A percentile compares a stretch with the other conserved stretches of the same genome.
phyloP scores from a whole-genome alignment of 352 stramenopile genomes.

The Globisporangium cylindrosporum region DNA sequence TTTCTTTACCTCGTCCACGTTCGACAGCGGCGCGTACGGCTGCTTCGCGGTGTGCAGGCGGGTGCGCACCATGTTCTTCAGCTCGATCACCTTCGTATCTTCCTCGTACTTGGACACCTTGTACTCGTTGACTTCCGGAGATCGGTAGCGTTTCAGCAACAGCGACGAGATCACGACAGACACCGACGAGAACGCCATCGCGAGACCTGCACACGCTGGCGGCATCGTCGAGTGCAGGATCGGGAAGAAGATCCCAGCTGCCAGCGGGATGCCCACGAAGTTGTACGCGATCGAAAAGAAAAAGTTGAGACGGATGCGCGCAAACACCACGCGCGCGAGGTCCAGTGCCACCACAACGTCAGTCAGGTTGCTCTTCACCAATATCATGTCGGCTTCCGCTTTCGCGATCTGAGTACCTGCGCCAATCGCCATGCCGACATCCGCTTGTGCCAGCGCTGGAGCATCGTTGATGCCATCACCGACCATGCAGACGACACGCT shows the following conservation, averaged over 20 bases:
- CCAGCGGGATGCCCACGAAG: constrained; percentile 76
- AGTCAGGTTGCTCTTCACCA: constrained; percentile 82
- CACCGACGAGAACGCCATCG: constrained; percentile 88
- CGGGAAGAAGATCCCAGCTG: constrained; percentile 83
- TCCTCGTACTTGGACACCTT: constrained; percentile 58
- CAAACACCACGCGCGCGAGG: constrained; percentile 77
- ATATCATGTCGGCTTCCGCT: constrained; percentile 84
- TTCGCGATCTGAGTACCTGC: constrained; percentile 90
- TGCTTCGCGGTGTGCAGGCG: constrained; percentile 54
- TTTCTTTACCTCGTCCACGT: constrained; percentile 46
- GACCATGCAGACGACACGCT: constrained; percentile 89
- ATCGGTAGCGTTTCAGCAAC: constrained; percentile 74
- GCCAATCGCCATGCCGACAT: constrained; percentile 92
- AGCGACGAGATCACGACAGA: constrained; percentile 85
- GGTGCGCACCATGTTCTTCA: constrained; percentile 72
- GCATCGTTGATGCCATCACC: constrained; percentile 96
- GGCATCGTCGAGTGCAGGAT: constrained; percentile 83
- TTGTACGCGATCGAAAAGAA: constrained; percentile 90
- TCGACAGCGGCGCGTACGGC: constrained; percentile 66
- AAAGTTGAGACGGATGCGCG: constrained; percentile 84
- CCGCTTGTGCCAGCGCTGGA: constrained; percentile 88
- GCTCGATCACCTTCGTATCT: constrained; percentile 64
- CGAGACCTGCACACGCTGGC: constrained; percentile 77
- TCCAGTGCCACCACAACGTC: constrained; percentile 86
- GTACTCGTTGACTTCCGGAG: constrained; percentile 38